Conservation (phyloP, 2,329 filamentous ascomycete genomes). For the Calonectria montana region DNA sequence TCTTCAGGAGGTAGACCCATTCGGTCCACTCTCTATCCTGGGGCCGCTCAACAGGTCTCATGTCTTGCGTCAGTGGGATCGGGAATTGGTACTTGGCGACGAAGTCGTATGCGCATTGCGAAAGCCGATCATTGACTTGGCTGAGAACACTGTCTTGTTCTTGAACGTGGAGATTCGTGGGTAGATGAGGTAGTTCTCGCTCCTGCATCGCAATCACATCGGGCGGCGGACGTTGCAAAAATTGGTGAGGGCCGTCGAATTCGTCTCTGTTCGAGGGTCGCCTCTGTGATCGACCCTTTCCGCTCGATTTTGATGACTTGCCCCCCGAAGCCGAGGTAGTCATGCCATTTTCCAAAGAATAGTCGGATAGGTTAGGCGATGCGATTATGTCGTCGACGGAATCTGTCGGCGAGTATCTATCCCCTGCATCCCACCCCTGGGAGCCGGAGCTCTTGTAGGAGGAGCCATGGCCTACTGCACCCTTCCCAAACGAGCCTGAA, state of each 20-base stretch:
- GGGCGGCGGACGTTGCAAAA: conserved; percentile 77
- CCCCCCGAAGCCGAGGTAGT: conserved; percentile 51
- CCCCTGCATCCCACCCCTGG: conserved; percentile 60
- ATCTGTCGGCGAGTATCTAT: conserved; percentile 66
- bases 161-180: conserved; percentile 83
- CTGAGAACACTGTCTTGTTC: conserved; percentile 86
- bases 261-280: conserved; percentile 86
- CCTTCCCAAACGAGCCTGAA: conserved; percentile 52
- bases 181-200: conserved; percentile 82
- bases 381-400: conserved; percentile 69
- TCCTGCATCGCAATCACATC: conserved; percentile 81
- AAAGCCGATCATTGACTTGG: conserved; percentile 85
- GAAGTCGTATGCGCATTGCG: conserved; percentile 89
- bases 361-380: conserved; percentile 71
- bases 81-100: conserved; percentile 93
- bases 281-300: conserved; percentile 68
- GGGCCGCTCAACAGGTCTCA: conserved; percentile 79
- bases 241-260: conserved; percentile 89
- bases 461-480: conserved; percentile 45
- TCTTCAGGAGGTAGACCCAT: conserved; percentile 89
- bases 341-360: conserved; percentile 65
- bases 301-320: conserved; percentile 56
- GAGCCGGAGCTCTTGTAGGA: conserved; percentile 57
- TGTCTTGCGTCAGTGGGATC: conserved; percentile 84
- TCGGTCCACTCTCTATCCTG: conserved; percentile 90